Base-by-base conservation (phyloP, 106 monocot genomes). In the Platanthera zijinensis region DNA sequence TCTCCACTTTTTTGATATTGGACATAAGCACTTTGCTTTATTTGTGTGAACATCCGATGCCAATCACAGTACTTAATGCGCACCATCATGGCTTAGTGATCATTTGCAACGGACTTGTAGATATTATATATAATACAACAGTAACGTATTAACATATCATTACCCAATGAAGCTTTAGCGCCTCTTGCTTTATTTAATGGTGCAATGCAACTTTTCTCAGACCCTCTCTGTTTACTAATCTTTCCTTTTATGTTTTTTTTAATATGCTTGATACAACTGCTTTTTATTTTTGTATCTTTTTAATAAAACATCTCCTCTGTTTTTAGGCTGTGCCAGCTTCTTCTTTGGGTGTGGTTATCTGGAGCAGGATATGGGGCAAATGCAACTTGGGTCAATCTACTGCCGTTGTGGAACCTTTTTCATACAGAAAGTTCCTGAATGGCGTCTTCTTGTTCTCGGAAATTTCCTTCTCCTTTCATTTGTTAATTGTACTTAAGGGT, bases 391-490 rank as follows among this genome's bases (percentile, higher is more conserved):
- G 84, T 82, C 81, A 83, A 84, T 76, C 84, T 82, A 51, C 85
- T 86, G 50, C 61, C 52, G 69, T 25, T 75, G 70, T 66, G 63
- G 25, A 57, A 72, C 67, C 78, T 83, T 85, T 22, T 78, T 75
- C 9, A 72, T 80, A 52, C 82, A 76, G 69, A 80, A 92, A 72
- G 80, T 80, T 72, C 85, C 84, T 80, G 85, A 84, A 28, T 82
- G 81, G 82, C 57, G 80, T 78, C 87, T 86, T 80, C 76, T 89
- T 39, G 56, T 75, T 77, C 80, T 51, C 69, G 78, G 79, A 74
- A 73, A 83, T 46, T 89, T 85, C 80, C 89, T 87, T 59, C 72
- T 87, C 52, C 48, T 84, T 75, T 85, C 85, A 30, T 92, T 89
- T 68, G 79, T 87, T 72, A 89, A 87, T 62, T 83, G 75, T 63